Evolutionary conservation across 441 rosid genomes (phyloP).

Genomic region (Hura crepitans): DNA sequence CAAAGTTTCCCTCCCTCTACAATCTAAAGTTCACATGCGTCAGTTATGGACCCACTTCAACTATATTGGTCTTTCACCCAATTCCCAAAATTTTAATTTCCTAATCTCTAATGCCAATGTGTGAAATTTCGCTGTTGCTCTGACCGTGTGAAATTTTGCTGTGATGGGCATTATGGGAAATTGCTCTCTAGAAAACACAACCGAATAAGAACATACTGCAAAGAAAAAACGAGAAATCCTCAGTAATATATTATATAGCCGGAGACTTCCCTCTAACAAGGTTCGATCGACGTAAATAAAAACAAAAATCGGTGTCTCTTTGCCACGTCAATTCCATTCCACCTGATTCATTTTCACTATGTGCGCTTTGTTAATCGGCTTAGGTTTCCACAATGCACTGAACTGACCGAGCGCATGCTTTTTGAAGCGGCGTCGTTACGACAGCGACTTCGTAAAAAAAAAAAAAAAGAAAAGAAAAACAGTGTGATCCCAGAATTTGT

Average conservation of each 20-base stretch:
- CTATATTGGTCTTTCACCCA: background rate
- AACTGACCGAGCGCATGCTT: too few species aligned
- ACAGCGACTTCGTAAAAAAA: too few species aligned
- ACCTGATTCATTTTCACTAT: slow-evolving; percentile 24
- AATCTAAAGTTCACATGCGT: slow-evolving; percentile 11
- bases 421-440: slow-evolving; percentile 1
- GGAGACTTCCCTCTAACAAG: slow-evolving; percentile 37
- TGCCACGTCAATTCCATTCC: slow-evolving; percentile 34
- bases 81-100: background rate
- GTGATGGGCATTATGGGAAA: background rate
- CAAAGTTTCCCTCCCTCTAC: background rate
- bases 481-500: background rate
- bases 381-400: too few species aligned
- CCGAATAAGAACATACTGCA: too few species aligned
- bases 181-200: background rate
- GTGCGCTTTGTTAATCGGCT: slow-evolving; percentile 28
- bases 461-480: too few species aligned
- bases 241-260: slow-evolving; percentile 18
- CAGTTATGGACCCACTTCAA: slow-evolving; percentile 16
- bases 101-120: background rate
- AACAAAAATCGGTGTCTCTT: background rate
- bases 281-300: slow-evolving; percentile 28
- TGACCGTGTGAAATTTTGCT: background rate
- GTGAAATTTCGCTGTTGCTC: background rate
- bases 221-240: too few species aligned